Evolutionary conservation across 2,329 filamentous ascomycete genomes (phyloP).

Genomic region (Stemphylium lycopersici): DNA sequence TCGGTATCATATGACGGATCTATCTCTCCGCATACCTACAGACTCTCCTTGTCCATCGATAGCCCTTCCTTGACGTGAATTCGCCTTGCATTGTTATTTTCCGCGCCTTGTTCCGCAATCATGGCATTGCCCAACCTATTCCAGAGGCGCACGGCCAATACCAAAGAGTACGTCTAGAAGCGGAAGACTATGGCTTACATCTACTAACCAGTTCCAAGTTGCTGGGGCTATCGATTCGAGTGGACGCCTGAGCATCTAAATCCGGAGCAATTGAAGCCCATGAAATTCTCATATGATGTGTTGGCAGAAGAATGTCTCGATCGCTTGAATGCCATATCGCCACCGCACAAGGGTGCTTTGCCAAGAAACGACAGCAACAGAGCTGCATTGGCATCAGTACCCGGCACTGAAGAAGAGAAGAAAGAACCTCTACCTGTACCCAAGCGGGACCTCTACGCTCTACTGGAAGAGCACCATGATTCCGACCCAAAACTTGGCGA

Average conservation of each 20-base stretch:
- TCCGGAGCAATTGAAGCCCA: constrained; percentile 62
- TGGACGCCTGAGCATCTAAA: constrained; percentile 70
- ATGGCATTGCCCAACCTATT: constrained; percentile 56
- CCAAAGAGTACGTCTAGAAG: constrained; percentile 46
- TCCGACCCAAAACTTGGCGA: constrained; percentile 61
- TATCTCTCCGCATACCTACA: constrained; percentile 2
- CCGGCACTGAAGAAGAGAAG: constrained; percentile 39
- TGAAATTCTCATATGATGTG: constrained; percentile 71
- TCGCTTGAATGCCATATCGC: constrained; percentile 66
- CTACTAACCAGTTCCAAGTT: constrained; percentile 39
- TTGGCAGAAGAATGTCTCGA: constrained; percentile 71
- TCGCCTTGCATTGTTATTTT: not conserved
- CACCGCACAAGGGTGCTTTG: constrained; percentile 49
- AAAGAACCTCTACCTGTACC: constrained; percentile 42
- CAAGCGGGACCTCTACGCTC: constrained; percentile 65
- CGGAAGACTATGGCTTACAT: constrained; percentile 16
- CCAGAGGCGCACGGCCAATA: constrained; percentile 51
- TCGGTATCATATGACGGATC: constrained; percentile 41
- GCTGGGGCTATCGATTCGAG: constrained; percentile 72
- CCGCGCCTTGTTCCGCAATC: not conserved
- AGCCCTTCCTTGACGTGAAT: not conserved
- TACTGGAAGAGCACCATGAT: constrained; percentile 64
- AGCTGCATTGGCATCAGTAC: constrained; percentile 31
- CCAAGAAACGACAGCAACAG: constrained; percentile 47
- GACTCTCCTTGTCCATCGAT: not conserved